Evolutionary conservation across 495 filamentous ascomycete genomes (phyloP).

Genomic region (Glonium stellatum): DNA sequence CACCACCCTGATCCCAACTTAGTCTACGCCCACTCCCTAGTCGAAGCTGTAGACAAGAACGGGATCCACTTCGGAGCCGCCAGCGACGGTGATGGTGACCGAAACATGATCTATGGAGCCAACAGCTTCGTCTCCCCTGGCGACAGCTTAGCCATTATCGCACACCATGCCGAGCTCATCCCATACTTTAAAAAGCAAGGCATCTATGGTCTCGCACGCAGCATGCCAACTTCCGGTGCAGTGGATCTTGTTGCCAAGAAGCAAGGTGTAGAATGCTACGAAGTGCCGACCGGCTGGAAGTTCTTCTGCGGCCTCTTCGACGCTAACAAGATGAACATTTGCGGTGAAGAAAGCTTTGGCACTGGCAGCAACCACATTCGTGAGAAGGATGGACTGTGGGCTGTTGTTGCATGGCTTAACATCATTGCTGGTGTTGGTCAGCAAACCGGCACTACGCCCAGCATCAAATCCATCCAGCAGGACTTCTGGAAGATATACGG

Average conservation of each 20-base stretch:
- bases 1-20: constrained; percentile 97
- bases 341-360: constrained; percentile 95
- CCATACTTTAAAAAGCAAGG: constrained; percentile 97
- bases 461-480: constrained; percentile 88
- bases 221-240: constrained; percentile 93
- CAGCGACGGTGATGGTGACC: constrained; percentile 93
- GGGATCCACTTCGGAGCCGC: constrained; percentile 93
- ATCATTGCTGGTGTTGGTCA: constrained; percentile 93
- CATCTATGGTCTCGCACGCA: constrained; percentile 87
- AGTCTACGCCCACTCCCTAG: constrained; percentile 93
- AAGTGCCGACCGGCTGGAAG: constrained; percentile 98
- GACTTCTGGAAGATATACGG: constrained; percentile 98
- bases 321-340: constrained; percentile 95
- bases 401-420: constrained; percentile 94
- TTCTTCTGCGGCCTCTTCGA: constrained; percentile 99
- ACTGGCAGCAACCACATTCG: constrained; percentile 99
- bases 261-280: constrained; percentile 86
- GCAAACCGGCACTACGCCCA: constrained; percentile 63
- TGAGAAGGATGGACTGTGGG: constrained; percentile 98
- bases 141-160: constrained; percentile 94
- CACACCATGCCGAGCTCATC: constrained; percentile 89
- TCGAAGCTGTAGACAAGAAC: constrained; percentile 86
- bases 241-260: constrained; percentile 93
- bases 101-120: constrained; percentile 99
- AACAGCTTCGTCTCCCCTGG: constrained; percentile 94